A percentile compares a stretch with the other conserved stretches of the same genome.
Evolutionary conservation across 805 yeast species (phyloP).

Genomic region (Candida silvicultrix): DNA sequence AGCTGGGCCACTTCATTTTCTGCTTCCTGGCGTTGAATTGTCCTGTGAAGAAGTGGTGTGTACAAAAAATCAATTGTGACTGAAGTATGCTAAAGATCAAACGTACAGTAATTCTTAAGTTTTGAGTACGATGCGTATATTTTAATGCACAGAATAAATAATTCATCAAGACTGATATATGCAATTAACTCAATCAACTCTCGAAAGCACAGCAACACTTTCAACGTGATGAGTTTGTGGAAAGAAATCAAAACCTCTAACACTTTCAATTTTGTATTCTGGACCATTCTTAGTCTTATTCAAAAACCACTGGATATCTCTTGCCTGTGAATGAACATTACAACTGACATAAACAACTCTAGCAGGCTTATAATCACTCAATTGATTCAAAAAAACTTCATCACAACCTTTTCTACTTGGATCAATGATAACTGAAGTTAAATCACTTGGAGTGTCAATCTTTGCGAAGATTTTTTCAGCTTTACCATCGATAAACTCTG

Average conservation of each 20-base stretch:
- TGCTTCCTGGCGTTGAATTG: no score
- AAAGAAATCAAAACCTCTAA: slow-evolving; percentile 94
- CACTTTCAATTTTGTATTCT: slow-evolving; percentile 66
- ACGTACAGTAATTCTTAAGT: no score
- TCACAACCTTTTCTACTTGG: slow-evolving; percentile 99
- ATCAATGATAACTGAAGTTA: slow-evolving; percentile 88
- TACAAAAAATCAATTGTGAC: no score
- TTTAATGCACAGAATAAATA: neutral
- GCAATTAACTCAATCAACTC: slow-evolving; percentile 11
- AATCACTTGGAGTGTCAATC: slow-evolving; percentile 65
- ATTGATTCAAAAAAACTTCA: slow-evolving; percentile 76
- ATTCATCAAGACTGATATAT: neutral
- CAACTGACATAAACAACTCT: slow-evolving; percentile 93
- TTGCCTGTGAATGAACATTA: slow-evolving; percentile 95
- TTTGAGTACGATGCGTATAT: no score
- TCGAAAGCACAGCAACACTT: slow-evolving; percentile 67
- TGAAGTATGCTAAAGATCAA: no score
- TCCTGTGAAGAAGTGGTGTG: no score
- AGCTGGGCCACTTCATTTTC: no score
- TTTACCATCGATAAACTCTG: slow-evolving; percentile 82
- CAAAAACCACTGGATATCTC: slow-evolving; percentile 83
- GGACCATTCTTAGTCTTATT: slow-evolving; percentile 56
- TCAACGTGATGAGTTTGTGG: slow-evolving; percentile 94
- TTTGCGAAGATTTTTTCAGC: slow-evolving; percentile 85
- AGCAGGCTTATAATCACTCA: slow-evolving; percentile 77